Conservation (phyloP, 2,329 filamentous ascomycete species). For the Colletotrichum orchidophilum region DNA sequence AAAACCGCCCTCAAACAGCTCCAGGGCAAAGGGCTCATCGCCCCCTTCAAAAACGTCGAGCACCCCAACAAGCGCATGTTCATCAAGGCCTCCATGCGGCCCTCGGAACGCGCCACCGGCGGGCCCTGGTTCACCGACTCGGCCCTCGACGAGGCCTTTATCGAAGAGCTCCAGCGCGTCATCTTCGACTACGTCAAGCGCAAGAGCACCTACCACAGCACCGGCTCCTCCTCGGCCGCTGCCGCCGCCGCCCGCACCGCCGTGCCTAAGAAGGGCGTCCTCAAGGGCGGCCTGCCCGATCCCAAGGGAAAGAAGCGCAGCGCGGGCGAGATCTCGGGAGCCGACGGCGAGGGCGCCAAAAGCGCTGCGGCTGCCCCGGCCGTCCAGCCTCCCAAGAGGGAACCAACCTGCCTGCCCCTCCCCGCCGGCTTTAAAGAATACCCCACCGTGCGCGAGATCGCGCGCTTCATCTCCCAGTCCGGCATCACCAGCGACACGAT, state of each 20-base stretch:
- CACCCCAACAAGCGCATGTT: slow-evolving; percentile 94
- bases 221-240: slow-evolving; percentile 41
- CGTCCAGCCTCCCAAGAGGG: slow-evolving; percentile 41
- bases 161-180: slow-evolving; percentile 77
- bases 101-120: slow-evolving; percentile 89
- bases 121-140: slow-evolving; percentile 96
- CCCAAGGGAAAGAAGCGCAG: slow-evolving; percentile 61
- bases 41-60: slow-evolving; percentile 90
- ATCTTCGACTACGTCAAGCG: slow-evolving; percentile 79
- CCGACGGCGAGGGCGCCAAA: slow-evolving; percentile 37
- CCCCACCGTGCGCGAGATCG: slow-evolving; percentile 82
- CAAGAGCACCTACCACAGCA: slow-evolving; percentile 73
- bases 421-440: slow-evolving; percentile 79
- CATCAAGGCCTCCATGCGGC: slow-evolving; percentile 86
- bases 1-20: slow-evolving; percentile 86
- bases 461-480: slow-evolving; percentile 74
- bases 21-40: slow-evolving; percentile 83
- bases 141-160: slow-evolving; percentile 88
- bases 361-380: slow-evolving; percentile 40
- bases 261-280: slow-evolving; percentile 64
- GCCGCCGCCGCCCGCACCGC: slow-evolving; percentile 47
- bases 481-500: slow-evolving; percentile 78
- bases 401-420: slow-evolving; percentile 59
- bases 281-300: slow-evolving; percentile 55
- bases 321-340: slow-evolving; percentile 55